Evolutionary conservation across 306 rosid genomes (phyloP).

Genomic region (Potentilla sterilis): DNA sequence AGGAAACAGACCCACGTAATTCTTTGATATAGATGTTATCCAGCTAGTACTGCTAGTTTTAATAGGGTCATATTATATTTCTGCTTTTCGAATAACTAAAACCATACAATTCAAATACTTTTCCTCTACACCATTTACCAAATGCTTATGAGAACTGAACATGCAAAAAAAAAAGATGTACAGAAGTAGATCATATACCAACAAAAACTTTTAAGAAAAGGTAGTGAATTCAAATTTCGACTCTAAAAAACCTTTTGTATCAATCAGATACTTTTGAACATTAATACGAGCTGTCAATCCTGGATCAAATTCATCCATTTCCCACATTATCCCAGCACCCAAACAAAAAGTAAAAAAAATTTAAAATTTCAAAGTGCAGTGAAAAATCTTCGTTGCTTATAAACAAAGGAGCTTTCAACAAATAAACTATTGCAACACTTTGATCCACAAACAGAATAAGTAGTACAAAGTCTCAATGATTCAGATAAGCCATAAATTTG

Average conservation of each 20-base stretch:
- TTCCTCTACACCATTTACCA: background rate
- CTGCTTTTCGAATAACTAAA: background rate
- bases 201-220: background rate
- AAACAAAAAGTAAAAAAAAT: background rate
- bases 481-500: background rate
- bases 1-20: background rate
- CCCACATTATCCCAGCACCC: background rate
- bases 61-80: background rate
- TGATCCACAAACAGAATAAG: background rate
- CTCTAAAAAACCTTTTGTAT: background rate
- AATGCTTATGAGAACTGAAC: background rate
- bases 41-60: background rate
- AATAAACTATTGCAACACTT: background rate
- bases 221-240: background rate
- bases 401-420: background rate
- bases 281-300: background rate
- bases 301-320: background rate
- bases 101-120: background rate
- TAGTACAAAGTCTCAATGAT: constrained; percentile 9
- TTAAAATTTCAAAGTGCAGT: background rate
- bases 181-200: background rate
- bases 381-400: constrained; percentile 5
- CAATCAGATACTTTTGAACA: background rate
- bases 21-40: background rate
- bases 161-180: too few species aligned